Evolutionary conservation across 2,329 filamentous ascomycete genomes (phyloP).

Genomic region (Xylariaceae sp.): DNA sequence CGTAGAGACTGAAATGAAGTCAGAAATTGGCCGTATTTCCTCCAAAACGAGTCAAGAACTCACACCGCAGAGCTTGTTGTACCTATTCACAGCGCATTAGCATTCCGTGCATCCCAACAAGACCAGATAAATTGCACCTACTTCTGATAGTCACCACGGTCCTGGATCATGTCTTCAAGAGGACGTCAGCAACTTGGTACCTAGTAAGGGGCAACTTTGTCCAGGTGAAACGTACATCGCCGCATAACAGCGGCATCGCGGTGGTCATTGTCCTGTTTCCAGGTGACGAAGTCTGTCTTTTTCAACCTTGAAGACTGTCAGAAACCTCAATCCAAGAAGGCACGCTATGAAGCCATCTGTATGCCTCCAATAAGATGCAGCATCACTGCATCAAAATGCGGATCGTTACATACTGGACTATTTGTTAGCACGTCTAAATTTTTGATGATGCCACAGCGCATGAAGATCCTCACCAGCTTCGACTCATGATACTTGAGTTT

Average conservation of each 20-base stretch:
- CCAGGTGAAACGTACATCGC: conserved; percentile 37
- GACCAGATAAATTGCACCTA: conserved; percentile 7
- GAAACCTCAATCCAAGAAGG: not conserved
- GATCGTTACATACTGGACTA: conserved; percentile 12
- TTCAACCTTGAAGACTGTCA: conserved; percentile 49
- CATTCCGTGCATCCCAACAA: not conserved
- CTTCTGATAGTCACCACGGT: conserved; percentile 72
- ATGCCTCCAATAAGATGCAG: not conserved
- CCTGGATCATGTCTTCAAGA: conserved; percentile 67
- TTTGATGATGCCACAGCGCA: not conserved
- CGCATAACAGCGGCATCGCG: conserved; percentile 70
- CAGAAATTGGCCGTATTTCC: not conserved
- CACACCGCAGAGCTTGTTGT: conserved; percentile 65
- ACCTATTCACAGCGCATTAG: conserved; percentile 13
- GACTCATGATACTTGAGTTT: conserved; percentile 97
- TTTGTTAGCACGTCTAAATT: conserved; percentile 12
- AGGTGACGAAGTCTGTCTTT: conserved; percentile 88
- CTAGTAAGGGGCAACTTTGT: not conserved
- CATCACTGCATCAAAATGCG: not conserved
- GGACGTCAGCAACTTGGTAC: not conserved
- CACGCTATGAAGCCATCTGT: not conserved
- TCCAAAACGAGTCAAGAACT: conserved; percentile 26
- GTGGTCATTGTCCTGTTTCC: conserved; percentile 83
- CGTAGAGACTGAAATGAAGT: conserved; percentile 59
- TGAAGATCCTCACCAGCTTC: conserved; percentile 53